These are phyloP conservation scores for Aspergillus ruber DNA, from an alignment of 2,329 filamentous ascomycete genomes.

Conservation along the genomic window DNA sequence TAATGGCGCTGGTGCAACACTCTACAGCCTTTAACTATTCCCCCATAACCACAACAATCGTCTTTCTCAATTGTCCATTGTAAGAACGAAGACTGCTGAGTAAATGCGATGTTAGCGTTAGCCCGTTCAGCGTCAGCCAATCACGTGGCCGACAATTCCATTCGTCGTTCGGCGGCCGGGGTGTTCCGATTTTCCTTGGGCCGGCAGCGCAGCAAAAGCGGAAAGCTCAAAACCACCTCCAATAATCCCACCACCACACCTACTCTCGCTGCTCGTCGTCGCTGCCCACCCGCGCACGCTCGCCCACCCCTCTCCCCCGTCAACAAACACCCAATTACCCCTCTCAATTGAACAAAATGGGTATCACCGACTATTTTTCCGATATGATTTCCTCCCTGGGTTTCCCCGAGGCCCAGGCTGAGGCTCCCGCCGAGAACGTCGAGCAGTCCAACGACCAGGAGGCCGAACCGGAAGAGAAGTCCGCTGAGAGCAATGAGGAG, in stretches of 20 bases:
- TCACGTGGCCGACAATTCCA: conserved; percentile 35
- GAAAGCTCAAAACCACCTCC: conserved; percentile 12
- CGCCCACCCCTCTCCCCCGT: conserved; percentile 13
- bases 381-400: conserved; percentile 61
- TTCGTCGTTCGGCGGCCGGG: conserved; percentile 28
- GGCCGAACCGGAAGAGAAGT: conserved; percentile 34
- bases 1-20: background rate
- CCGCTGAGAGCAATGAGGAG: conserved; percentile 3
- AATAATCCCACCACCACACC: conserved; percentile 25
- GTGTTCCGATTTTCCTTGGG: conserved; percentile 37
- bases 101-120: background rate
- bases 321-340: conserved; percentile 24
- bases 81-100: background rate
- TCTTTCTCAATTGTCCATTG: background rate
- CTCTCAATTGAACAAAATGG: conserved; percentile 44
- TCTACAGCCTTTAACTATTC: background rate
- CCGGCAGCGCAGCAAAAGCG: conserved; percentile 25
- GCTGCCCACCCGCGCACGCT: conserved; percentile 15
- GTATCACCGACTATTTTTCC: conserved; percentile 58
- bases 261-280: conserved; percentile 24
- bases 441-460: conserved; percentile 43
- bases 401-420: conserved; percentile 54
- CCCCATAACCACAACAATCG: background rate
- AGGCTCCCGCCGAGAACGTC: conserved; percentile 50
- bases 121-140: conserved; percentile 23